A percentile compares a stretch with the other conserved stretches of the same genome.
phyloP scores from a whole-genome alignment of 2,329 filamentous ascomycete genomes.

The Seiridium unicorne region DNA sequence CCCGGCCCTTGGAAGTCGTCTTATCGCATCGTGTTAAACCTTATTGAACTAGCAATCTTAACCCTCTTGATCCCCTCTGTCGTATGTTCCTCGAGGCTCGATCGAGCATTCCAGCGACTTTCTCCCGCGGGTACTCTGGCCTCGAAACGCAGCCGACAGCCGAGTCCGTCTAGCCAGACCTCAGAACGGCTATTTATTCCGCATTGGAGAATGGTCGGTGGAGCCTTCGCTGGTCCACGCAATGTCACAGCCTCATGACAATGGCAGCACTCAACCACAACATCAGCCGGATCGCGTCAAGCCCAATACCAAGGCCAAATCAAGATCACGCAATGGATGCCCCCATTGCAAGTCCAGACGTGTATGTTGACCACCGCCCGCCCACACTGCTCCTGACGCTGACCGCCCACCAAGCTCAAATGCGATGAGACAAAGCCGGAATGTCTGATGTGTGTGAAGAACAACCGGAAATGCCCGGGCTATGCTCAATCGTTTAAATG shows the following conservation, averaged over 20 bases:
- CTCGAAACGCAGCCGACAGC: not conserved
- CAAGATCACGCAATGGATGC: conserved; percentile 29
- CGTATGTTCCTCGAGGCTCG: not conserved
- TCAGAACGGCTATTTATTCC: conserved; percentile 1
- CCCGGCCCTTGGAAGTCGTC: not conserved
- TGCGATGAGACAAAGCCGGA: conserved; percentile 29
- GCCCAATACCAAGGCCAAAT: conserved; percentile 13
- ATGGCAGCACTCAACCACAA: conserved; percentile 4
- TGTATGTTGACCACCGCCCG: conserved; percentile 4
- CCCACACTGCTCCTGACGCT: not conserved
- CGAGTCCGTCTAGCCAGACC: not conserved
- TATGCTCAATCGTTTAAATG: conserved; percentile 34
- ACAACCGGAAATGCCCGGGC: conserved; percentile 26
- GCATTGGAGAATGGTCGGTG: not conserved
- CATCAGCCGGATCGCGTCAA: not conserved
- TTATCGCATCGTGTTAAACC: not conserved
- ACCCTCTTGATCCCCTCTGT: not conserved
- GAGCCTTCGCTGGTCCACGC: not conserved
- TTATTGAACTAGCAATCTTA: conserved; percentile 6
- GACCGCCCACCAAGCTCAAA: conserved; percentile 21
- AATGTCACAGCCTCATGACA: conserved; percentile 5
- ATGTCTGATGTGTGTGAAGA: conserved; percentile 26
- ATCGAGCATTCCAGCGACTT: not conserved
- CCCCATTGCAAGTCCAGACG: conserved; percentile 29
- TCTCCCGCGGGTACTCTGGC: not conserved